Evolutionary conservation across 2,329 filamentous ascomycete genomes (phyloP), one percentile per base, ranked within the genome.

Genomic region (Dactylellina sp.): DNA sequence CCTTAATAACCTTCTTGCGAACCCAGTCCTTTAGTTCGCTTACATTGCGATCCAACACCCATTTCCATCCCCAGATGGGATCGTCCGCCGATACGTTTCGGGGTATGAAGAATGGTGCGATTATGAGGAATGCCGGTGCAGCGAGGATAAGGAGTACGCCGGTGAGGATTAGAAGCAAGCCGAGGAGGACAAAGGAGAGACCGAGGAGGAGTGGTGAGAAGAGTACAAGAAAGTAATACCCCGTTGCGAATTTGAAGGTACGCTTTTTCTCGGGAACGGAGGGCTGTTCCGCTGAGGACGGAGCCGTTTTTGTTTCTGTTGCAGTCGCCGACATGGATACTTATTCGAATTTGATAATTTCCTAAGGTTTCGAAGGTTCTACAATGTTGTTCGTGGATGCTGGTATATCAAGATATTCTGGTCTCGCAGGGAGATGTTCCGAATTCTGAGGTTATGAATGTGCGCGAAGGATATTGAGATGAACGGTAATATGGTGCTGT

Each of bases 161-260:
- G 1, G 70, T 62, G 22, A 74, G 47, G 16, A 74, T 52, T 12
- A 66, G n/a, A 1, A 61, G 14, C 0, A 74, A 49, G 7, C 70
- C 70, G 14, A 65, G 55, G 18, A 74, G 11, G 0, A 74, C 46
- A 20, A 61, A 66, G 4, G 61, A 66, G 3, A 74, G 61, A n/a
- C 70, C 70, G 55, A 74, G 42, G 12, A 74, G 46, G 14, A 74
- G 55, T 0, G 70, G 70, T 1, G 70, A 74, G 40, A 74, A 61
- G 40, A 74, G 70, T 35, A 74, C 61, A 16, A 74, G 70, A 20
- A 66, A 74, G 24, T 74, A 74, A 49, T 74, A 74, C 20, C 61
- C 70, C 2, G 61, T 55, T 18, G 70, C 53, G 9, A 74, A 2
- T n/a, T 24, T 61, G 16, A 74, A 16, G 9, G 22, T 39, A 16